phyloP scores from a whole-genome alignment of 805 yeast species.

The Cyberlindnera mrakii region DNA sequence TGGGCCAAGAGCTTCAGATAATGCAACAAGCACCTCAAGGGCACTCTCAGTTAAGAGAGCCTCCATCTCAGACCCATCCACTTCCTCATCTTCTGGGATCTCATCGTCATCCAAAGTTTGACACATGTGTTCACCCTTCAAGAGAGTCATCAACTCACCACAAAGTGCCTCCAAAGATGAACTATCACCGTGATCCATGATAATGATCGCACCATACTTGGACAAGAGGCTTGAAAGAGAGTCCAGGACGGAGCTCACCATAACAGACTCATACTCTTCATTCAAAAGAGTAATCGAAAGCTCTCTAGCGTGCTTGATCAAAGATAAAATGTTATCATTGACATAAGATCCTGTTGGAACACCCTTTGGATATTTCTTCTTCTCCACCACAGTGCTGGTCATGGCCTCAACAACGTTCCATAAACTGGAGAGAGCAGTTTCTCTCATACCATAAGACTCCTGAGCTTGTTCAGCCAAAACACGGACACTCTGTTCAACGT shows the following conservation, averaged over 20 bases:
- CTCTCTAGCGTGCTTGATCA: slow-evolving; percentile 62
- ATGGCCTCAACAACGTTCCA: slow-evolving; percentile 80
- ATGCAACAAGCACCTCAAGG: slow-evolving; percentile 73
- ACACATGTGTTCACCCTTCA: slow-evolving; percentile 79
- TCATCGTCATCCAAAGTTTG: slow-evolving; percentile 71
- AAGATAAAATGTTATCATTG: slow-evolving; percentile 47
- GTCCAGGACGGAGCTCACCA: slow-evolving; percentile 76
- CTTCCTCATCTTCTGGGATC: slow-evolving; percentile 45
- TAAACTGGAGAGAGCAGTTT: slow-evolving; percentile 72
- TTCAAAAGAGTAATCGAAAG: slow-evolving; percentile 56
- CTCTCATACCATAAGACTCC: slow-evolving; percentile 87
- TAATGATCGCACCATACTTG: slow-evolving; percentile 64
- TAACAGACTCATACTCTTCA: slow-evolving; percentile 78
- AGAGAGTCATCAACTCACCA: slow-evolving; percentile 59
- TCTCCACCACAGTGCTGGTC: slow-evolving; percentile 43
- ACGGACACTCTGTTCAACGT: slow-evolving; percentile 62
- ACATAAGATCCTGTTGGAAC: slow-evolving; percentile 56
- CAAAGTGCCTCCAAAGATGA: slow-evolving; percentile 64
- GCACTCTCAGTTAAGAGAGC: slow-evolving; percentile 80
- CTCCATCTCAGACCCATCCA: slow-evolving; percentile 50
- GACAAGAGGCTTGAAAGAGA: slow-evolving; percentile 61
- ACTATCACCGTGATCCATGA: slow-evolving; percentile 54
- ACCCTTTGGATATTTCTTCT: slow-evolving; percentile 55
- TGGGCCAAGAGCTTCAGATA: slow-evolving; percentile 70
- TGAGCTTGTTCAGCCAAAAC: slow-evolving; percentile 66